These are phyloP conservation scores for Starmerella floris DNA, from an alignment of 805 yeast species.

Conservation along the genomic window DNA sequence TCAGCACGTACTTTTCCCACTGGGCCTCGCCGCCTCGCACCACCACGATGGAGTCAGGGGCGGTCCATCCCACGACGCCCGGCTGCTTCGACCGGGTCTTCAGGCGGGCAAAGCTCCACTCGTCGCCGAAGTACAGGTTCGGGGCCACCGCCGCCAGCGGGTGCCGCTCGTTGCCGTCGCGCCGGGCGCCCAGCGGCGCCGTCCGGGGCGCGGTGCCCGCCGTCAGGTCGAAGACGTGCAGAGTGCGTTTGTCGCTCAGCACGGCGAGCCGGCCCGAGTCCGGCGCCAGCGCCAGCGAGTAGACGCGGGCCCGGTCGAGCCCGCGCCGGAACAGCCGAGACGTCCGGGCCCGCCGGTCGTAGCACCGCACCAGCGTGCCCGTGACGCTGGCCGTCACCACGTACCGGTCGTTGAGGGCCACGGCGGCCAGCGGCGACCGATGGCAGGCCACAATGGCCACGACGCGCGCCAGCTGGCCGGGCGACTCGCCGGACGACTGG, in stretches of 20 bases:
- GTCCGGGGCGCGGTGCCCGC: constrained; percentile 1
- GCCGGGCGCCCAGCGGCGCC: neutral
- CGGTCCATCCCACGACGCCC: constrained; percentile 62
- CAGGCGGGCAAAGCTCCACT: constrained; percentile 76
- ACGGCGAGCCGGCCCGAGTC: constrained; percentile 67
- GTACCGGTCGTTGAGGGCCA: constrained; percentile 52
- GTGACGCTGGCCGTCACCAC: constrained; percentile 71
- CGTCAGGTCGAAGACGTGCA: constrained; percentile 65
- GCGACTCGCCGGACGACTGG: too few relatives aligned
- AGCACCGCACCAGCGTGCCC: constrained; percentile 69
- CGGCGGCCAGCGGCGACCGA: constrained; percentile 46
- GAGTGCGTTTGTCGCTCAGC: constrained; percentile 74
- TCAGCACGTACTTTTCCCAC: constrained; percentile 77
- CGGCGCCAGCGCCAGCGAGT: constrained; percentile 73
- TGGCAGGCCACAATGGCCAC: constrained; percentile 69
- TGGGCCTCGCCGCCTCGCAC: constrained; percentile 61
- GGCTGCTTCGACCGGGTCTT: constrained; percentile 34
- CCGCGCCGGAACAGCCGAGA: constrained; percentile 85
- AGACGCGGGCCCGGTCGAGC: constrained; percentile 66
- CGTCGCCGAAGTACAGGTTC: constrained; percentile 54
- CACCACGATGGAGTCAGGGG: constrained; percentile 57
- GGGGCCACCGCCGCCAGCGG: constrained; percentile 50
- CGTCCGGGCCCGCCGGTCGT: constrained; percentile 50
- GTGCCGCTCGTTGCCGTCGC: constrained; percentile 39
- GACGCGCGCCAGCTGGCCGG: constrained; percentile 27